Conservation (phyloP, 23 red algal genomes). For the Agarophyton chilense region DNA sequence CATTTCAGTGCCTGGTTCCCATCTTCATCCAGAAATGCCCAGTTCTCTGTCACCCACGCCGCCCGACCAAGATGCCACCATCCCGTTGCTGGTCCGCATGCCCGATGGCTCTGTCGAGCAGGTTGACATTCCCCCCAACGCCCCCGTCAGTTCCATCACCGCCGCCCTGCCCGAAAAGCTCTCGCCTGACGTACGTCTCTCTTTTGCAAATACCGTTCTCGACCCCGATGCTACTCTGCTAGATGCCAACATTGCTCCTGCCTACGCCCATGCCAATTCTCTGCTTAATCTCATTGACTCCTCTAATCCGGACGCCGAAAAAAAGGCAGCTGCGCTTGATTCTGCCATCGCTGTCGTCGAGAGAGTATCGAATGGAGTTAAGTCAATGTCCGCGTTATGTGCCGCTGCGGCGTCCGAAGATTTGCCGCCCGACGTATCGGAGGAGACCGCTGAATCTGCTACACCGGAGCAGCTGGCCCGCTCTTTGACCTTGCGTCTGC, state of each 20-base stretch:
- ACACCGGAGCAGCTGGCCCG: constrained; percentile 19
- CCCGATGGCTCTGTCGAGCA: constrained; percentile 47
- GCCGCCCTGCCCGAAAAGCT: constrained; percentile 20
- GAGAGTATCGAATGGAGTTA: constrained; percentile 48
- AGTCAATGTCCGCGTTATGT: constrained; percentile 66
- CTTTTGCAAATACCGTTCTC: constrained; percentile 57
- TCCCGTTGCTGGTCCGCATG: constrained; percentile 59
- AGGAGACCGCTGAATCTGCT: background rate
- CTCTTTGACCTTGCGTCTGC: constrained; percentile 33
- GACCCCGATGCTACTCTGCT: constrained; percentile 46
- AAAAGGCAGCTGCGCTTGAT: constrained; percentile 62
- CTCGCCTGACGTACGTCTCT: constrained; percentile 32
- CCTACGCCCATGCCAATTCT: constrained; percentile 70
- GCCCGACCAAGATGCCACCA: background rate
- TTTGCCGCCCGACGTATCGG: background rate
- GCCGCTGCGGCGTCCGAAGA: constrained; percentile 28
- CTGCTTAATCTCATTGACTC: constrained; percentile 53
- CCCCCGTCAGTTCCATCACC: constrained; percentile 36
- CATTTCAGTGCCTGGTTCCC: background rate
- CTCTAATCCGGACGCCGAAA: constrained; percentile 16
- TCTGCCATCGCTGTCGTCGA: constrained; percentile 73
- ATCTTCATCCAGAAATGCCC: background rate
- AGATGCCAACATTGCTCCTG: constrained; percentile 67
- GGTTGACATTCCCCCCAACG: constrained; percentile 62
- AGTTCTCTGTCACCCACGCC: background rate